phyloP scores from a whole-genome alignment of 2,329 filamentous ascomycete genomes.

The Cladosporium sp. region DNA sequence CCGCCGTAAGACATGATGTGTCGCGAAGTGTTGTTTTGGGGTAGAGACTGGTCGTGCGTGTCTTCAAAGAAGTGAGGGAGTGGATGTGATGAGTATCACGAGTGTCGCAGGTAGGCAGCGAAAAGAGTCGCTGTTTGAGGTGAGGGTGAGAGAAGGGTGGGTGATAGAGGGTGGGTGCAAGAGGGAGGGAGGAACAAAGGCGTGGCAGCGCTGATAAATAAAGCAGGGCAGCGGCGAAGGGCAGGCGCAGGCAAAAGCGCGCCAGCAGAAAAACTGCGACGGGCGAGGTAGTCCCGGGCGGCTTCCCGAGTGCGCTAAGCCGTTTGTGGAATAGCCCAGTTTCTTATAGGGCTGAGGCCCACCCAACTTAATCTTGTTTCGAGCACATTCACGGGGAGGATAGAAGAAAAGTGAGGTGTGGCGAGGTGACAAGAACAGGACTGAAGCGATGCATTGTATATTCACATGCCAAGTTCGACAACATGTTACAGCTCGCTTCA shows the following conservation, averaged over 20 bases:
- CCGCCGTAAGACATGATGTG: constrained; percentile 48
- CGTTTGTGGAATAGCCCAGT: neutral
- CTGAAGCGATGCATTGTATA: neutral
- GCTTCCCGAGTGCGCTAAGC: neutral
- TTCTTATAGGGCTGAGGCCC: constrained; percentile 4
- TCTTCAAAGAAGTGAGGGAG: constrained; percentile 11
- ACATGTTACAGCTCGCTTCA: neutral
- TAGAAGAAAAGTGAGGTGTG: neutral
- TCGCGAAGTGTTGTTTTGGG: neutral
- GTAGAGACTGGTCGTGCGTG: constrained; percentile 16
- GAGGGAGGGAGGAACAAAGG: constrained; percentile 12
- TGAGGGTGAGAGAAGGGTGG: constrained; percentile 4
- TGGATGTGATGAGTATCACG: constrained; percentile 19
- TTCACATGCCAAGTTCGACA: neutral
- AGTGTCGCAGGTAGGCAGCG: constrained; percentile 5
- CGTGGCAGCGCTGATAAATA: constrained; percentile 16
- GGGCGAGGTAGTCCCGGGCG: neutral
- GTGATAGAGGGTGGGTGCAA: neutral
- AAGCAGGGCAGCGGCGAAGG: constrained; percentile 14
- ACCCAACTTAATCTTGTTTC: constrained; percentile 2
- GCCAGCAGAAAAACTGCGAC: constrained; percentile 12
- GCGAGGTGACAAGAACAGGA: neutral
- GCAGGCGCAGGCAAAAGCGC: constrained; percentile 5
- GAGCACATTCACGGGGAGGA: neutral
- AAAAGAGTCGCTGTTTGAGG: constrained; percentile 7